These are phyloP conservation scores for Otatea glauca DNA, from an alignment of 176 grass and related monocot species.

Conservation along the genomic window DNA sequence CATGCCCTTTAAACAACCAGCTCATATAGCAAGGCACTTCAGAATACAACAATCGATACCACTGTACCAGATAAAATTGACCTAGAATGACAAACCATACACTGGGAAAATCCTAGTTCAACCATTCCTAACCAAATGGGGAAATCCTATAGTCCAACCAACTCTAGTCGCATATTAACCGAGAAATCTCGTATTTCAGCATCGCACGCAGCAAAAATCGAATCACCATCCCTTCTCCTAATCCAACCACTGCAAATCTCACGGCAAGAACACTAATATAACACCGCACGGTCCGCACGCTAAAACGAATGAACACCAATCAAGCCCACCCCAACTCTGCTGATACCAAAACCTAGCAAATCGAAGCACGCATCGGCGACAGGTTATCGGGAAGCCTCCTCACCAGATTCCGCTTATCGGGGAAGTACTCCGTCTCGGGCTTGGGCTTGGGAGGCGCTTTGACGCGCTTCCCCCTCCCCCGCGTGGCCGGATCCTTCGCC, in stretches of 20 bases:
- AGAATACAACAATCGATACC: neutral
- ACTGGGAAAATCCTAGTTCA: neutral
- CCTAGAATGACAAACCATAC: neutral
- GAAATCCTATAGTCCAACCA: neutral
- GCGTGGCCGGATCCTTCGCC: neutral
- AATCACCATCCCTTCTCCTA: neutral
- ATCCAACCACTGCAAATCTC: neutral
- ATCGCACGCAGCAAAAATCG: neutral
- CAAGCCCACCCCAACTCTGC: neutral
- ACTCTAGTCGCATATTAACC: neutral
- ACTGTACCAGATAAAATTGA: neutral
- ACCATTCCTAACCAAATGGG: neutral
- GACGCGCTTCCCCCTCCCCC: slow-evolving; percentile 42
- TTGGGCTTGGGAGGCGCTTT: slow-evolving; percentile 41
- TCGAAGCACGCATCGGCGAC: neutral
- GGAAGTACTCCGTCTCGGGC: slow-evolving; percentile 60
- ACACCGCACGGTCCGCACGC: neutral
- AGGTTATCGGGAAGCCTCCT: slow-evolving; percentile 12
- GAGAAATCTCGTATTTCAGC: neutral
- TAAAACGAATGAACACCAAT: slow-evolving; percentile 1
- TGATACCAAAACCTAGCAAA: neutral
- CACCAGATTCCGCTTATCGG: slow-evolving; percentile 65
- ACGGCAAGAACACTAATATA: neutral
- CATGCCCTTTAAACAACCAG: neutral
- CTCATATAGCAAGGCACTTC: neutral